These are phyloP conservation scores for Pseudomonodictys pantanalensis DNA, from an alignment of 495 filamentous ascomycete species.

Conservation along the genomic window DNA sequence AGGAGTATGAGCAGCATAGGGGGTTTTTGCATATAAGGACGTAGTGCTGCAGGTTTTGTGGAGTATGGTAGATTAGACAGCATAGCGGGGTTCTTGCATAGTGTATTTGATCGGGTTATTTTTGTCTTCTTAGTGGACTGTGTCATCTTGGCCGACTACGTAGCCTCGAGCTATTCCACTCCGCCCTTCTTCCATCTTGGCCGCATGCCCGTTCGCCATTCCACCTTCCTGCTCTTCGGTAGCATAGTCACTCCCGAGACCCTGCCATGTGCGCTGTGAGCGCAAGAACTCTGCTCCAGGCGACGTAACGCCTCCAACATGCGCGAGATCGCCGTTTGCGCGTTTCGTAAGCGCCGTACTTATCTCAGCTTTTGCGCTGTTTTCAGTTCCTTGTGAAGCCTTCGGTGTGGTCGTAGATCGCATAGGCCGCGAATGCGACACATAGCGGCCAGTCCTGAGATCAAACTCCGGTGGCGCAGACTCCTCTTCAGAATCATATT, in stretches of 20 bases:
- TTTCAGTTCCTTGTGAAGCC: constrained; percentile 21
- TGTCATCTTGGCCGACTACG: constrained; percentile 57
- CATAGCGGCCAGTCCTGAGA: constrained; percentile 79
- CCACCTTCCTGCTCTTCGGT: constrained; percentile 64
- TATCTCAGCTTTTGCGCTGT: constrained; percentile 29
- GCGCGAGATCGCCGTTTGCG: constrained; percentile 66
- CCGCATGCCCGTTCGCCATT: constrained; percentile 43
- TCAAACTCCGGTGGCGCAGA: constrained; percentile 87
- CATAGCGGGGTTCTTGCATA: no score
- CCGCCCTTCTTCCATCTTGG: constrained; percentile 73
- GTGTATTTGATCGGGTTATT: no score
- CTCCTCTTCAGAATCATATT: constrained; percentile 58
- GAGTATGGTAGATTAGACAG: no score
- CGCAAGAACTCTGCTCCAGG: constrained; percentile 86
- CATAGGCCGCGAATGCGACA: constrained; percentile 83
- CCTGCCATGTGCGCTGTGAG: constrained; percentile 84
- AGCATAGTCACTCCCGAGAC: constrained; percentile 82
- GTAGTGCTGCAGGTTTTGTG: no score
- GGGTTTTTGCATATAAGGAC: no score
- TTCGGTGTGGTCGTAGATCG: constrained; percentile 40
- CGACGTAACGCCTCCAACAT: constrained; percentile 75
- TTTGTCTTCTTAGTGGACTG: constrained; percentile 14
- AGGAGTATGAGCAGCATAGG: no score
- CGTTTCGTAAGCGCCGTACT: constrained; percentile 54
- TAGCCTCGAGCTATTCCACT: constrained; percentile 91